Evolutionary conservation across 352 stramenopile species (phyloP).

Genomic region (Globisporangium barbulae): DNA sequence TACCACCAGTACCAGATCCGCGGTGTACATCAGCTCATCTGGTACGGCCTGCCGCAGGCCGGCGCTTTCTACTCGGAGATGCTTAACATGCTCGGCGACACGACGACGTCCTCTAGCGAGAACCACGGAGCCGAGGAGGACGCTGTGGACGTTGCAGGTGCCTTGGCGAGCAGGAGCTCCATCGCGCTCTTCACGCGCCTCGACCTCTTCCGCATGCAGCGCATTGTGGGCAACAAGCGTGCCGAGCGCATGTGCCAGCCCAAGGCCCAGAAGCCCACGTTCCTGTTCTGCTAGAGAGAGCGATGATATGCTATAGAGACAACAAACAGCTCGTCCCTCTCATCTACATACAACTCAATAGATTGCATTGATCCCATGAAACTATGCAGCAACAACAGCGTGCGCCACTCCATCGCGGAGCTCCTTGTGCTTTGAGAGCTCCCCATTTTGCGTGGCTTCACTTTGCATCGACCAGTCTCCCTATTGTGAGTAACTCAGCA

Average conservation of each 20-base stretch:
- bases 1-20: conserved; percentile 83
- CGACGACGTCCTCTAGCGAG: not conserved
- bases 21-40: conserved; percentile 76
- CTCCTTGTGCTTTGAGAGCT: no score
- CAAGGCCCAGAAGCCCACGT: conserved; percentile 62
- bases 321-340: no score
- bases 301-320: no score
- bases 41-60: conserved; percentile 65
- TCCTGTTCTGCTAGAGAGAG: conserved; percentile 62
- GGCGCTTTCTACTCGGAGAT: conserved; percentile 76
- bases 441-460: no score
- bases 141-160: conserved; percentile 20
- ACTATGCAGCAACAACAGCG: not conserved
- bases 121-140: conserved; percentile 14
- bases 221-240: conserved; percentile 67
- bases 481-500: no score
- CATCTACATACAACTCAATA: not conserved
- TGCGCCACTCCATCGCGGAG: no score
- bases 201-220: conserved; percentile 64
- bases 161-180: conserved; percentile 39
- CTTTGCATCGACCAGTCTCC: no score
- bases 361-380: not conserved
- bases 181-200: conserved; percentile 62
- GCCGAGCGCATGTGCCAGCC: conserved; percentile 67
- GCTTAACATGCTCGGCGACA: conserved; percentile 69